These are phyloP conservation scores for Xylariaceae sp. DNA, from an alignment of 2,329 filamentous ascomycete genomes.

Conservation along the genomic window DNA sequence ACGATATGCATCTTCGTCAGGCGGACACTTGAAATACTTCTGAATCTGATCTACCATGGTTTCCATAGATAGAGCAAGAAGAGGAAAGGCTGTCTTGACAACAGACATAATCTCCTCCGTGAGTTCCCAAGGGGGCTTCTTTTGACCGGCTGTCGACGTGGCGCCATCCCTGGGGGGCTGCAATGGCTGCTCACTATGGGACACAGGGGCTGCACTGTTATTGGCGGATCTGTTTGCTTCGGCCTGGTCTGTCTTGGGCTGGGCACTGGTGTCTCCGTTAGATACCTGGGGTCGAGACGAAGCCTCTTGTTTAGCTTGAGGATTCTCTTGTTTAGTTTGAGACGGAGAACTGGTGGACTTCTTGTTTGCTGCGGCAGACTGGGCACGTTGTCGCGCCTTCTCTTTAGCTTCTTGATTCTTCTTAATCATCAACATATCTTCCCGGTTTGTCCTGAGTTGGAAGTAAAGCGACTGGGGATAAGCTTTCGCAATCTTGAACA, in stretches of 20 bases:
- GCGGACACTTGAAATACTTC: constrained; percentile 98
- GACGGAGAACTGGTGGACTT: constrained; percentile 47
- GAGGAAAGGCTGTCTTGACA: constrained; percentile 92
- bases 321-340: constrained; percentile 51
- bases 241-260: constrained; percentile 44
- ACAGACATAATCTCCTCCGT: constrained; percentile 94
- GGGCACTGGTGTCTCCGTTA: constrained; percentile 41
- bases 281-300: constrained; percentile 49
- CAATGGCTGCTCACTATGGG: constrained; percentile 28
- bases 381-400: constrained; percentile 50
- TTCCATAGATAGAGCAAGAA: constrained; percentile 96
- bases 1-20: constrained; percentile 95
- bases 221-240: constrained; percentile 31
- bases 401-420: constrained; percentile 79
- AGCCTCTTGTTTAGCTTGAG: constrained; percentile 40
- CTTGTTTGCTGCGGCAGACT: constrained; percentile 42
- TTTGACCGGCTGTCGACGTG: constrained; percentile 38
- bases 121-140: constrained; percentile 91
- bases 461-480: constrained; percentile 97
- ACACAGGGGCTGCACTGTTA: constrained; percentile 21
- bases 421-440: constrained; percentile 90
- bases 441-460: constrained; percentile 84
- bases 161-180: constrained; percentile 29
- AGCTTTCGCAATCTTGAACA: constrained; percentile 89
- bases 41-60: constrained; percentile 99